Conservation (phyloP, 805 yeast genomes). For the Cyberlindnera misumaiensis region DNA sequence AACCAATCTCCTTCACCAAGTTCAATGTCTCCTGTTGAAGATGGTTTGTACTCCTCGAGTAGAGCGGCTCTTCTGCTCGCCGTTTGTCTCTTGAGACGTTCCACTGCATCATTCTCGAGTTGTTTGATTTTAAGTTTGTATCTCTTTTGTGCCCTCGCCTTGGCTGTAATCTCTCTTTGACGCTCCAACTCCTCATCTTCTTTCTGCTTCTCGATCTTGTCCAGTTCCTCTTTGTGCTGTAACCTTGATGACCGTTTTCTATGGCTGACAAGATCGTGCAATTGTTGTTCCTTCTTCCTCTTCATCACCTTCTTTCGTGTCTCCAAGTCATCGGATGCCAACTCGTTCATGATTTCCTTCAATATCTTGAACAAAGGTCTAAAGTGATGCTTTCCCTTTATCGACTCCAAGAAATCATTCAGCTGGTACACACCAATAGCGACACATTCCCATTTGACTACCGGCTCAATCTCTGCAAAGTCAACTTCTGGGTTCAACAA, state of each 20-base stretch:
- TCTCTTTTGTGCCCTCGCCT: constrained; percentile 32
- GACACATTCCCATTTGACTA: constrained; percentile 32
- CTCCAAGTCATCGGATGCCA: constrained; percentile 40
- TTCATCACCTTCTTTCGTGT: constrained; percentile 48
- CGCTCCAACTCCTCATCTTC: constrained; percentile 23
- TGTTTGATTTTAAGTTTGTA: constrained; percentile 16
- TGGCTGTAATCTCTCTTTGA: constrained; percentile 31
- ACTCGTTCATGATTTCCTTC: constrained; percentile 26
- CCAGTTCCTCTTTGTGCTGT: constrained; percentile 61
- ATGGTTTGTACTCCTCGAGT: constrained; percentile 24
- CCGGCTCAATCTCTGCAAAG: constrained; percentile 30
- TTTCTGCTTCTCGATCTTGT: constrained; percentile 37
- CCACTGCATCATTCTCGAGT: constrained; percentile 21
- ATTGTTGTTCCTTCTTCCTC: constrained; percentile 55
- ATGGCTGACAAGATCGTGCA: constrained; percentile 56
- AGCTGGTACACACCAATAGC: constrained; percentile 39
- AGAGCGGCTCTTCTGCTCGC: constrained; percentile 16
- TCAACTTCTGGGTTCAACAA: constrained; percentile 20
- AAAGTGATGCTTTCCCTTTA: constrained; percentile 24
- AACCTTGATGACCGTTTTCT: constrained; percentile 71
- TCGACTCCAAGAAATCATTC: constrained; percentile 25
- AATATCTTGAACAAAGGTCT: constrained; percentile 28
- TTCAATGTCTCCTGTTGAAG: constrained; percentile 17
- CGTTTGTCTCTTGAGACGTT: constrained; percentile 16
- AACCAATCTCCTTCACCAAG: constrained; percentile 31